These are phyloP conservation scores for Trichoderma parareesei DNA, from an alignment of 495 filamentous ascomycete species.

Conservation along the genomic window DNA sequence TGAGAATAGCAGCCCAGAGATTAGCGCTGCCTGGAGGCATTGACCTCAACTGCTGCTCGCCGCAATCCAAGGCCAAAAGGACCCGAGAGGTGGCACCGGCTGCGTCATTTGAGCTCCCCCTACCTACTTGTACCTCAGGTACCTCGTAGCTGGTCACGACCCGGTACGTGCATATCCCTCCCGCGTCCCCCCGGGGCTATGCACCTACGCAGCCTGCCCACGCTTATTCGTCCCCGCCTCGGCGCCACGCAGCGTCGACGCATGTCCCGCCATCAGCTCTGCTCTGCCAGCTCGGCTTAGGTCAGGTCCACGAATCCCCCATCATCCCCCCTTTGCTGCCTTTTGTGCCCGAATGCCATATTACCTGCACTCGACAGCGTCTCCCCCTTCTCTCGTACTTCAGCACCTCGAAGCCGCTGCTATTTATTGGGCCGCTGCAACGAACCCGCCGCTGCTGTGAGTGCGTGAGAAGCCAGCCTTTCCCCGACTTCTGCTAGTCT, in stretches of 20 bases:
- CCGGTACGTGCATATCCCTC: neutral
- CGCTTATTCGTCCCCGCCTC: neutral
- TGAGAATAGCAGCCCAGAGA: no score
- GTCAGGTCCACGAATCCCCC: neutral
- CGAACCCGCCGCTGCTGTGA: neutral
- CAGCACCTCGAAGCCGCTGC: neutral
- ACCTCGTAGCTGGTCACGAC: neutral
- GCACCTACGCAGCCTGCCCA: neutral
- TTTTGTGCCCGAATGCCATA: neutral
- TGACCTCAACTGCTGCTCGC: no score
- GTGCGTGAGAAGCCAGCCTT: neutral
- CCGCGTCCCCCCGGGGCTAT: neutral
- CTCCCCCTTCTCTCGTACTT: neutral
- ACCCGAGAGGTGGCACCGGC: neutral
- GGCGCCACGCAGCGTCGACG: constrained; percentile 7
- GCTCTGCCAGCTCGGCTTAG: neutral
- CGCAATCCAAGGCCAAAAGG: neutral
- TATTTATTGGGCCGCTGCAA: constrained; percentile 5
- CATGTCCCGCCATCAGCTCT: constrained; percentile 8
- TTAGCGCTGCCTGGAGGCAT: no score
- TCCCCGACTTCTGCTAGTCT: neutral
- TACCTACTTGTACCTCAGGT: no score
- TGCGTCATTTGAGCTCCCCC: constrained; percentile 9
- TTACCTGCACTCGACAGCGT: no score
- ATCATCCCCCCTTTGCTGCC: neutral